These are phyloP conservation scores for Canavalia gladiata DNA, from an alignment of 306 rosid species.

Conservation along the genomic window DNA sequence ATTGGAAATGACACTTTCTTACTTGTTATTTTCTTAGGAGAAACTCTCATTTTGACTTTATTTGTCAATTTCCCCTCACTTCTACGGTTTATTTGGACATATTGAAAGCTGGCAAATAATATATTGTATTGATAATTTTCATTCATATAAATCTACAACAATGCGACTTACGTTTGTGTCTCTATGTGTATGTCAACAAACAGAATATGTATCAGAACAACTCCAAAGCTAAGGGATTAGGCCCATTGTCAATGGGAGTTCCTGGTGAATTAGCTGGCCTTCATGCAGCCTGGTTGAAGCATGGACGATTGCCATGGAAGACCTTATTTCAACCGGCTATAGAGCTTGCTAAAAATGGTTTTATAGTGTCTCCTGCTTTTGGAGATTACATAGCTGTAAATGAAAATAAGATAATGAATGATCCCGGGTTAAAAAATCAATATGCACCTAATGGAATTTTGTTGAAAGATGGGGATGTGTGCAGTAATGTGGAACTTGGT, in stretches of 20 bases:
- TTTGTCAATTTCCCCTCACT: no score
- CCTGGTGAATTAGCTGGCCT: slow-evolving; percentile 97
- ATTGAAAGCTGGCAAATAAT: slow-evolving; percentile 20
- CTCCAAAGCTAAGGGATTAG: slow-evolving; percentile 58
- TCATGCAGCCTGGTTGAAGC: slow-evolving; percentile 80
- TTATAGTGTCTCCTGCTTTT: slow-evolving; percentile 64
- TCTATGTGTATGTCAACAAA: slow-evolving; percentile 43
- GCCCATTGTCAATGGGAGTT: slow-evolving; percentile 82
- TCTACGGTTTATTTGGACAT: slow-evolving; percentile 5
- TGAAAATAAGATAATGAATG: slow-evolving; percentile 57
- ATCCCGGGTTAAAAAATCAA: slow-evolving; percentile 73
- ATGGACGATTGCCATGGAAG: slow-evolving; percentile 85
- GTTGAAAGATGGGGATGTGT: slow-evolving; percentile 68
- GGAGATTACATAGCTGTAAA: slow-evolving; percentile 31
- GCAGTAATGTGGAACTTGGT: slow-evolving; percentile 79
- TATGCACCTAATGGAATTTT: slow-evolving; percentile 77
- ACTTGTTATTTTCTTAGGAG: neutral
- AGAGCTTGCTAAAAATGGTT: slow-evolving; percentile 79
- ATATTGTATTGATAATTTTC: slow-evolving; percentile 31
- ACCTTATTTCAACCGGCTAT: slow-evolving; percentile 81
- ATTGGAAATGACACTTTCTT: neutral
- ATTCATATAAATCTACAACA: slow-evolving; percentile 12
- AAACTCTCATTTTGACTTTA: neutral
- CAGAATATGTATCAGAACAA: slow-evolving; percentile 86
- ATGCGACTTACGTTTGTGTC: slow-evolving; percentile 35